Base-by-base conservation (phyloP, 257 asterid genomes). In the Ilex asprella region DNA sequence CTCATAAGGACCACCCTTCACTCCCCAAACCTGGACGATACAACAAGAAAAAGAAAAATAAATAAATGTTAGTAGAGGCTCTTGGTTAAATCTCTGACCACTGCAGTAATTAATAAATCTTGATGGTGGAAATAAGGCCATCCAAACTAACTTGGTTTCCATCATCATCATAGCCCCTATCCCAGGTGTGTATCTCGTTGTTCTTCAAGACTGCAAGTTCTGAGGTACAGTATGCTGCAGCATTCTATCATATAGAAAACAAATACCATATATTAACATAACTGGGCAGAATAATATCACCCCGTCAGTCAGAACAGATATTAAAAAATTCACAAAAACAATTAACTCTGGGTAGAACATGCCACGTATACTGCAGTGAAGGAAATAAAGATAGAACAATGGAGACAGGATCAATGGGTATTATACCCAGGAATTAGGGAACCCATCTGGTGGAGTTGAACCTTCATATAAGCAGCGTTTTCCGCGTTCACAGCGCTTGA, bases 391-490 rank as follows among this genome's bases (percentile, higher is more conserved):
- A 31, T 10, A 39, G 53, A 67, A 39, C 21, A 55, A 12, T 16
- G 35, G 16, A 56, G 50, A 14, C 8, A 50, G 39, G 44, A 54
- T 14, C 30, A 51, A 65, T 30, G 16, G 53, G 56, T 12, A 13
- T 8, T 7, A 65, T 75, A 78, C 84, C 78, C 81, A 78, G 62
- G 81, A 58, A 60, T 78, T 78, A 35, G 98, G 95, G 72, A 82
- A 89, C 58, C 95, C 98, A 60, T 88, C 90, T 5, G 87, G 57
- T 49, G 95, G 94, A 47, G 95, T 88, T 70, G 97, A 86, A 65
- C 95, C 97, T 86, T 91, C 95, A 61, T 91, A 91, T 65, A 88
- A 73, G 75, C 96, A 91, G 13, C 97, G 95, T 57, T 84, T 91
- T 21, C 98, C 97, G 53, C 98, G 81, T 56, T 86, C 95, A 71